Evolutionary conservation across 495 filamentous ascomycete species (phyloP), one percentile per base, ranked within the genome.

Genomic region (Sphaerosporella brunnea): DNA sequence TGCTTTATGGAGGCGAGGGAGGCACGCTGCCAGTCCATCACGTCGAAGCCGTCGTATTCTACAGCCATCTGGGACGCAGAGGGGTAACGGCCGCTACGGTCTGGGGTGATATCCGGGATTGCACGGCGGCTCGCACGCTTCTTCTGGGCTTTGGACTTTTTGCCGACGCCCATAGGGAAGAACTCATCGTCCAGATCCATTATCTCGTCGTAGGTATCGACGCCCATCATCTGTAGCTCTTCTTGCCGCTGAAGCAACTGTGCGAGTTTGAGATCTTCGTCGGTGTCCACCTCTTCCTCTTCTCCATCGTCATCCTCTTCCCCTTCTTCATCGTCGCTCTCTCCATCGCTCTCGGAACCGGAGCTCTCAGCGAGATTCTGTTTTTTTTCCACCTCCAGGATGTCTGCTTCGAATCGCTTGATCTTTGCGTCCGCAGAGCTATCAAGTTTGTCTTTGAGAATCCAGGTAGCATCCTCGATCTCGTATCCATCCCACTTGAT

Each of bases 21-120:
- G 4, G 68, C 77, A n/a, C 77, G 71, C 19, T 79, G 70, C 61
- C 80, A 82, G 52, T 90, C 84, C 75, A 84, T 84, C 23, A 90
- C 67, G 56, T 93, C 84, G 51, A 93, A 75, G 21, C 73, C 79
- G 56, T 87, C 78, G 54, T 88, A 86, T 2, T 75, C 74, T 56
- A 85, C 77, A 0, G 79, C 80, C 49, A 86, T 72, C 10, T 69
- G 63, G 13, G 66, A 69, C 11, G 77, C 79, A 34, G 71, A 74
- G 23, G 77, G 71, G 48, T 75, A 80, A 51, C 55, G 52, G 7
- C 64, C 62, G n/a, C 40, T 59, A 10, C 15, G 9, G 24, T 59
- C 47, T 5, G 46, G 44, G 1, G 21, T 19, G 28, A 59, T 54
- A 23, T 54, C 55, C n/a, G 41, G 21, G 2, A 44, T 26, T 13